Percentiles rank a stretch among this genome's conserved stretches.
Conservation (phyloP, 148 eudicot genomes). For the Spergularia marina region DNA sequence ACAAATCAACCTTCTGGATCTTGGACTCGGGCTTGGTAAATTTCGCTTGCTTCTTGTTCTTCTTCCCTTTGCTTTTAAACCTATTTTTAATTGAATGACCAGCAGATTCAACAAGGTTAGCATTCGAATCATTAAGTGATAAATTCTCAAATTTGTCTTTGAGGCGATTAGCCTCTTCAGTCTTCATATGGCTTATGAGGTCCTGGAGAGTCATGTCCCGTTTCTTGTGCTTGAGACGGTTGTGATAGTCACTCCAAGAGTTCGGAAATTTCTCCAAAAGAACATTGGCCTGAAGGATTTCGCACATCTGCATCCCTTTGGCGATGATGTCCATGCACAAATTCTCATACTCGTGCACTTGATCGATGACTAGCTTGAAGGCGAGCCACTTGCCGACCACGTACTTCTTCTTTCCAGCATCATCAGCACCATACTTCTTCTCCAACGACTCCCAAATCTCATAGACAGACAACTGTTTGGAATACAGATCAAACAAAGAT, state of each 20-base stretch:
- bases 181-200: neutral
- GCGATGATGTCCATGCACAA: neutral
- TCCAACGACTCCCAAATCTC: neutral
- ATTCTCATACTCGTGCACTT: constrained; percentile 3
- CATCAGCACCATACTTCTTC: neutral
- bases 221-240: neutral
- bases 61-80: neutral
- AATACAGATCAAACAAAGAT: too few species aligned
- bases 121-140: neutral
- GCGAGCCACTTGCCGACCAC: neutral
- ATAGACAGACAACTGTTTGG: too few species aligned
- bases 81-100: neutral
- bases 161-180: constrained; percentile 2
- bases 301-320: neutral
- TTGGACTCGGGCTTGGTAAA: neutral
- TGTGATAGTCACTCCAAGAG: neutral
- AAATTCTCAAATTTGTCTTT: neutral
- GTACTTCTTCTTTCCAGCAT: neutral
- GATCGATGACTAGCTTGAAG: neutral
- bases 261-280: neutral
- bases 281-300: neutral
- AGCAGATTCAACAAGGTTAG: neutral
- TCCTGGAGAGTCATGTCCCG: neutral
- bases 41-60: neutral
- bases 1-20: neutral